Conservation (phyloP, 1,139 yeast species). For the Yamadazyma friedrichii region DNA sequence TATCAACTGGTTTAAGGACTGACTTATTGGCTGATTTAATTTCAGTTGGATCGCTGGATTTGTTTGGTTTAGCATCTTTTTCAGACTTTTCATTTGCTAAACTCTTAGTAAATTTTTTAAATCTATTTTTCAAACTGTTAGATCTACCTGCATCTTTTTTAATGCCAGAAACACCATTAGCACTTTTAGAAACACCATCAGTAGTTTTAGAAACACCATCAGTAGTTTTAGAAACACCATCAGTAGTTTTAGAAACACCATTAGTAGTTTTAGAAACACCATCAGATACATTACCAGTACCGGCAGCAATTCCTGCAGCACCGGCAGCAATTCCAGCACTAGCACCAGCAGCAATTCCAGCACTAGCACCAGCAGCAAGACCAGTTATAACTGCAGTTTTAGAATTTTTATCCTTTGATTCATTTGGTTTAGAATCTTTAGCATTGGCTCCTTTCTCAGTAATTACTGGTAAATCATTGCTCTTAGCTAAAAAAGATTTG, state of each 20-base stretch:
- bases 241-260: background rate
- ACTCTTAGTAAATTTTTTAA: slow-evolving; percentile 11
- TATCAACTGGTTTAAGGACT: slow-evolving; percentile 10
- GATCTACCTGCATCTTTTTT: slow-evolving; percentile 13
- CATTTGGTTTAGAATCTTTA: slow-evolving; percentile 1
- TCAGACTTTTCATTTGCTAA: background rate
- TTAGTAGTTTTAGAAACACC: slow-evolving; percentile 7
- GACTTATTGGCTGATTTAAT: background rate
- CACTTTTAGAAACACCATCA: slow-evolving; percentile 6
- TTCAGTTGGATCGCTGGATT: background rate
- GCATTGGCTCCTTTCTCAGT: slow-evolving; percentile 15
- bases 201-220: background rate
- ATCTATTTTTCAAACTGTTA: slow-evolving; percentile 13
- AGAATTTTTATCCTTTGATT: slow-evolving; percentile 7
- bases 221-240: background rate
- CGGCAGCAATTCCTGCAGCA: too few species aligned
- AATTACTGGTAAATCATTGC: slow-evolving; percentile 23
- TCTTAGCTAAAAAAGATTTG: slow-evolving; percentile 21
- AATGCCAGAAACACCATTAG: slow-evolving; percentile 12
- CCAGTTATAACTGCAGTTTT: slow-evolving; percentile 14
- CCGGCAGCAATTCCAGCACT: slow-evolving; percentile 13
- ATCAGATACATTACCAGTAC: too few species aligned
- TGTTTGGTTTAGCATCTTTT: slow-evolving; percentile 3
- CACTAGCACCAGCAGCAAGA: slow-evolving; percentile 11
- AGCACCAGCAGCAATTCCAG: slow-evolving; percentile 9